Evolutionary conservation across 2,329 filamentous ascomycete species (phyloP).

Genomic region (Kalmusia sp.): DNA sequence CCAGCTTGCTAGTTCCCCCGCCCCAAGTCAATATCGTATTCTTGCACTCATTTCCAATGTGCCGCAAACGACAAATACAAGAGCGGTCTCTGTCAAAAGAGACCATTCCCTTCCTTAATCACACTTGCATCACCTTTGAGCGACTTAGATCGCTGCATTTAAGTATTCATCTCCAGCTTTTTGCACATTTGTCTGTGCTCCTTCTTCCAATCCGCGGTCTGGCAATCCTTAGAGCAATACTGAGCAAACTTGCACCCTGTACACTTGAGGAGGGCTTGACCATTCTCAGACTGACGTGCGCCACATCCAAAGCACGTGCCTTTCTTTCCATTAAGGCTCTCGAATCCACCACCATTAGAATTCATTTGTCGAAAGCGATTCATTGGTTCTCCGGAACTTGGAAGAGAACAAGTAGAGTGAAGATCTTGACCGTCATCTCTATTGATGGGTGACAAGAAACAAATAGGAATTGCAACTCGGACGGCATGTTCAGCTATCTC

Average conservation of each 20-base stretch:
- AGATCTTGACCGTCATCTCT: background rate
- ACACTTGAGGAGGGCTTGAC: slow-evolving; percentile 53
- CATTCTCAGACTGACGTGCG: slow-evolving; percentile 17
- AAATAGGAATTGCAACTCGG: slow-evolving; percentile 20
- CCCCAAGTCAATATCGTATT: too few relatives aligned
- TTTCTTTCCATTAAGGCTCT: slow-evolving; percentile 10
- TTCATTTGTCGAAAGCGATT: too few relatives aligned
- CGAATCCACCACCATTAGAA: too few relatives aligned
- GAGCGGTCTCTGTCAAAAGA: too few relatives aligned
- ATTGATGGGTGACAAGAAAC: slow-evolving; percentile 16
- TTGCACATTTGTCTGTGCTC: slow-evolving; percentile 51
- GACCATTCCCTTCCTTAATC: too few relatives aligned
- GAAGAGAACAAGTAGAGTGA: background rate
- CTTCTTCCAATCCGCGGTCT: slow-evolving; percentile 62
- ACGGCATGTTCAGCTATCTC: slow-evolving; percentile 5
- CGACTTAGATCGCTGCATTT: too few relatives aligned
- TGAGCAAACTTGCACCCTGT: slow-evolving; percentile 51
- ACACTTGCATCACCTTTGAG: too few relatives aligned
- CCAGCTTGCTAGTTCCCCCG: too few relatives aligned
- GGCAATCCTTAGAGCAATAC: slow-evolving; percentile 63
- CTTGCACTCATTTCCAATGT: too few relatives aligned
- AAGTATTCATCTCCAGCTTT: slow-evolving; percentile 13
- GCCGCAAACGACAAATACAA: too few relatives aligned
- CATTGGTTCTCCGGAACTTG: too few relatives aligned
- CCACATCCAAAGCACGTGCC: slow-evolving; percentile 18